Conservation (phyloP, 805 yeast genomes). For the Saccharomycopsis sp. region DNA sequence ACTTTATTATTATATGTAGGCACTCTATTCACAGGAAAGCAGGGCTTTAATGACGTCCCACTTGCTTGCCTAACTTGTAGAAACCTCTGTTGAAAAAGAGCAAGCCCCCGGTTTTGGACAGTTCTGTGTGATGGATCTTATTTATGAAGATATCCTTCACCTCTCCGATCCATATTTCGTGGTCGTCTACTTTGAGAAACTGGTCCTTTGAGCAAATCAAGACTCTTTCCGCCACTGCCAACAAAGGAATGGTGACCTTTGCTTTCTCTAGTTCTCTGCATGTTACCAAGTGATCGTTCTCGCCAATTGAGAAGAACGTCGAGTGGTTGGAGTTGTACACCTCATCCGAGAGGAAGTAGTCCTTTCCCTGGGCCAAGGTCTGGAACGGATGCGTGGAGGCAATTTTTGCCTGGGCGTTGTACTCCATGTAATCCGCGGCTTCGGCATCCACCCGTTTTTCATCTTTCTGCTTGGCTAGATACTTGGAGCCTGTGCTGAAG, state of each 20-base stretch:
- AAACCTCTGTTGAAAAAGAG: constrained; percentile 56
- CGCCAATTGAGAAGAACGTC: background rate
- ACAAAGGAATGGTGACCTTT: constrained; percentile 39
- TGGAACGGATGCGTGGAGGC: constrained; percentile 45
- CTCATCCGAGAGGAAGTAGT: constrained; percentile 5
- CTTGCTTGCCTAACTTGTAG: constrained; percentile 37
- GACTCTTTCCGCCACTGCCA: constrained; percentile 48
- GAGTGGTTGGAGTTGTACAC: constrained; percentile 1
- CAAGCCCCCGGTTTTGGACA: constrained; percentile 50
- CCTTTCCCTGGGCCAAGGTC: constrained; percentile 26
- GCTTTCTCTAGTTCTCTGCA: background rate
- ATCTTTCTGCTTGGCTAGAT: constrained; percentile 23
- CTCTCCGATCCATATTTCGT: constrained; percentile 83
- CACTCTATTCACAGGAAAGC: too few species aligned
- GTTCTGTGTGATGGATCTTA: constrained; percentile 13
- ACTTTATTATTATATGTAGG: too few species aligned
- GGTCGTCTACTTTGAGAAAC: constrained; percentile 61
- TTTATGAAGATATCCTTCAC: constrained; percentile 46
- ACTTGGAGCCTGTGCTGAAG: constrained; percentile 50
- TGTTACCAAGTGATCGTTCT: background rate
- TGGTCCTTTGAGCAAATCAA: constrained; percentile 50
- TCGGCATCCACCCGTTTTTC: background rate
- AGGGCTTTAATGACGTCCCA: too few species aligned
- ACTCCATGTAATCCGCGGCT: constrained; percentile 18
- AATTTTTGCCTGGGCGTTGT: background rate